Evolutionary conservation across 371 early-diverging fungal genomes (phyloP).

Genomic region (Mucor lusitanicus): DNA sequence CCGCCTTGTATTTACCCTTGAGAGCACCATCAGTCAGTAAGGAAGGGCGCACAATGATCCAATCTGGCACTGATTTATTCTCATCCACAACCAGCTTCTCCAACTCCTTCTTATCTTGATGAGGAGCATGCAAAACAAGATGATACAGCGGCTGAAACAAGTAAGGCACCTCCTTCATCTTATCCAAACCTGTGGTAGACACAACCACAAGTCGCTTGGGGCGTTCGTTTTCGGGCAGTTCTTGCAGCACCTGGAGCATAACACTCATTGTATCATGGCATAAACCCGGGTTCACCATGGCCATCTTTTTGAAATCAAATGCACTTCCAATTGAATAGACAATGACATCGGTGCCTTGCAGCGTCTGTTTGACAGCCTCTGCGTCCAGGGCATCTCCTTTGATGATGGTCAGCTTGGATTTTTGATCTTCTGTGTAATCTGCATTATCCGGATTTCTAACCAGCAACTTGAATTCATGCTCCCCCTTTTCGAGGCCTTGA

Average conservation of each 20-base stretch:
- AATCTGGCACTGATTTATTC: conserved; percentile 10
- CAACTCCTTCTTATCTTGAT: conserved; percentile 35
- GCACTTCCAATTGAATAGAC: conserved; percentile 25
- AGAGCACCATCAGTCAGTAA: conserved; percentile 35
- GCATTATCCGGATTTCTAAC: conserved; percentile 36
- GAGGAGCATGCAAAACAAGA: conserved; percentile 34
- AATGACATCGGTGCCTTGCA: conserved; percentile 18
- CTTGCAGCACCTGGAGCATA: conserved; percentile 8
- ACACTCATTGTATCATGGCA: conserved; percentile 19
- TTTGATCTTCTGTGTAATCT: conserved; percentile 38
- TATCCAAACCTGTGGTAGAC: conserved; percentile 42
- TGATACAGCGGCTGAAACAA: conserved; percentile 33
- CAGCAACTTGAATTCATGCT: conserved; percentile 32
- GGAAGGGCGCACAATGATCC: conserved; percentile 43
- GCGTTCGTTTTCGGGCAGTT: conserved; percentile 7
- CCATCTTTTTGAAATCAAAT: conserved; percentile 7
- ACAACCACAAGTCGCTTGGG: conserved; percentile 42
- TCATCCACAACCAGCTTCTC: conserved; percentile 24
- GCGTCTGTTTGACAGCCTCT: conserved; percentile 12
- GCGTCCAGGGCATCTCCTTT: conserved; percentile 39
- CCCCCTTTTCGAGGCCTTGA: conserved; percentile 32
- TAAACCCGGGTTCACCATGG: conserved; percentile 10
- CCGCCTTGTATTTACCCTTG: conserved; percentile 28
- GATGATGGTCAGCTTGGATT: conserved; percentile 29
- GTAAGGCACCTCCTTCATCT: conserved; percentile 38